These are phyloP conservation scores for Acanthochlamys bracteata DNA, from an alignment of 106 monocot genomes.

Conservation along the genomic window DNA sequence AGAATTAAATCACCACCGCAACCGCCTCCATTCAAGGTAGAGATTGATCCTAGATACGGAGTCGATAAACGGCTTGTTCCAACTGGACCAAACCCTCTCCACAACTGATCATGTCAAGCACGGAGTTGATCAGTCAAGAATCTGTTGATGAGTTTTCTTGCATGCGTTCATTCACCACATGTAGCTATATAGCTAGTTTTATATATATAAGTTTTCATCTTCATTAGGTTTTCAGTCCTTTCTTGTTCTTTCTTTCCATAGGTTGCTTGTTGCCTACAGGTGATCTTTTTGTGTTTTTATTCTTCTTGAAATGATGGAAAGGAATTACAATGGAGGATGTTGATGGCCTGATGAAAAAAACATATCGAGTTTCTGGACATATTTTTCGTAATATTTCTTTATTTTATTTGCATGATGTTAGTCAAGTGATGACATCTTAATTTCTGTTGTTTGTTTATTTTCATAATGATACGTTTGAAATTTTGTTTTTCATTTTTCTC, in stretches of 20 bases:
- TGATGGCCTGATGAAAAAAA: background rate
- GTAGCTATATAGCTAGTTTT: background rate
- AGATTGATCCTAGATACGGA: constrained; percentile 21
- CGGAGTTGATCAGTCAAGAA: background rate
- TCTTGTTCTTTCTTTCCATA: constrained; percentile 25
- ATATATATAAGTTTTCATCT: background rate
- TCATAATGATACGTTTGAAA: background rate
- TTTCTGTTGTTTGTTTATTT: background rate
- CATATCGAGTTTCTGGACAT: background rate
- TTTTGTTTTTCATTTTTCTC: background rate
- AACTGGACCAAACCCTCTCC: constrained; percentile 12
- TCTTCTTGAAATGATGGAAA: constrained; percentile 3
- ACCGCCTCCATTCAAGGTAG: constrained; percentile 3
- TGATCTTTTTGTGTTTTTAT: background rate
- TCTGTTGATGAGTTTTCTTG: background rate
- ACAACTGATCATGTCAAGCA: constrained; percentile 6
- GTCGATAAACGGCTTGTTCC: constrained; percentile 18
- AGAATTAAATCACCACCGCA: background rate
- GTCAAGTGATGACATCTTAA: too few relatives aligned
- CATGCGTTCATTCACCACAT: background rate
- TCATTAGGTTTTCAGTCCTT: constrained; percentile 1
- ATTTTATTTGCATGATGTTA: too few relatives aligned
- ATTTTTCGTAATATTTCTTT: background rate
- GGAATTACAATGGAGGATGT: constrained; percentile 20
- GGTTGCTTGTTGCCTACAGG: background rate